Evolutionary conservation across 2,329 filamentous ascomycete species (phyloP).

Genomic region (Cytospora leucostoma): DNA sequence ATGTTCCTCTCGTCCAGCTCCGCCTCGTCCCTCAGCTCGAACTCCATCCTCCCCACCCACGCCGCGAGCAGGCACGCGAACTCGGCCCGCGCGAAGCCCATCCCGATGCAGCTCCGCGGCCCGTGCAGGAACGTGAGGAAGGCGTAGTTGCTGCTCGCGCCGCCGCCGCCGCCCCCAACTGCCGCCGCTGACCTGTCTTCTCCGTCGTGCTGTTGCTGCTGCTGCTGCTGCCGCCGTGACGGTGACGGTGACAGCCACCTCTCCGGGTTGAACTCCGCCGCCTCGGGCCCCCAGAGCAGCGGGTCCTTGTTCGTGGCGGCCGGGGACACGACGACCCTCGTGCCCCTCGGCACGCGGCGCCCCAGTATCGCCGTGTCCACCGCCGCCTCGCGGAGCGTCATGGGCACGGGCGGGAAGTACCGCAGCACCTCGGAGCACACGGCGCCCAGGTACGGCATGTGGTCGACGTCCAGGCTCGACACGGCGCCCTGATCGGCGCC

Average conservation of each 20-base stretch:
- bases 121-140: slow-evolving; percentile 85
- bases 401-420: slow-evolving; percentile 68
- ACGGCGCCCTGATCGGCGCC: slow-evolving; percentile 43
- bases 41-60: slow-evolving; percentile 74
- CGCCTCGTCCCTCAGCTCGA: slow-evolving; percentile 57
- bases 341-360: slow-evolving; percentile 68
- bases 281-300: slow-evolving; percentile 75
- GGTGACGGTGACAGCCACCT: slow-evolving; percentile 70
- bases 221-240: too few species aligned
- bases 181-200: slow-evolving; percentile 47
- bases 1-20: slow-evolving; percentile 68
- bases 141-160: slow-evolving; percentile 73
- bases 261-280: slow-evolving; percentile 74
- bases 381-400: slow-evolving; percentile 67
- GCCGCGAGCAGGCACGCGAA: slow-evolving; percentile 80
- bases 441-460: slow-evolving; percentile 77
- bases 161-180: slow-evolving; percentile 58
- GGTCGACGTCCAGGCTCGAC: slow-evolving; percentile 63
- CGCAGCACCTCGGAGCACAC: slow-evolving; percentile 78
- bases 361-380: slow-evolving; percentile 66
- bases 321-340: slow-evolving; percentile 64
- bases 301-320: slow-evolving; percentile 70
- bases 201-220: slow-evolving; percentile 21
- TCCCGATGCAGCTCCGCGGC: slow-evolving; percentile 81
- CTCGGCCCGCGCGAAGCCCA: slow-evolving; percentile 78